Evolutionary conservation across 441 rosid genomes (phyloP).

Genomic region (Erodium texanum): DNA sequence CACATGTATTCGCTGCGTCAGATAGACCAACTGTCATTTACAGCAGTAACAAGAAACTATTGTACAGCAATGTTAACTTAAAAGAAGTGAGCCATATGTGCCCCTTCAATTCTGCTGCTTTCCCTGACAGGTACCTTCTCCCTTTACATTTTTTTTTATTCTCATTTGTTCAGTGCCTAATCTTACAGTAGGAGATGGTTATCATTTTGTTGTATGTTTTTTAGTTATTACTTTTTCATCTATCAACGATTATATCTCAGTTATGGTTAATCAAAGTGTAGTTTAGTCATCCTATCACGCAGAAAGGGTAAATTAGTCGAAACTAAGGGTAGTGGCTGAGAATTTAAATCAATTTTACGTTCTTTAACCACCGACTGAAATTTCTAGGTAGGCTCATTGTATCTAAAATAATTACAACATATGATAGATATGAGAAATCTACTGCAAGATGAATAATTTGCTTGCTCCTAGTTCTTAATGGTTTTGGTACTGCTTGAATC

Average conservation of each 20-base stretch:
- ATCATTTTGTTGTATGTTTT: background rate
- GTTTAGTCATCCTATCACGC: background rate
- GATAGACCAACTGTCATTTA: constrained; percentile 98
- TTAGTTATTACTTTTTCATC: background rate
- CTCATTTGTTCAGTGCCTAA: background rate
- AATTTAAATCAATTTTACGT: background rate
- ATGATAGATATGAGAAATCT: background rate
- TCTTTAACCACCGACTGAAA: background rate
- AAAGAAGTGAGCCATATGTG: constrained; percentile 99
- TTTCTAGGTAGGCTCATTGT: background rate
- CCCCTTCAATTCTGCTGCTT: constrained; percentile 96
- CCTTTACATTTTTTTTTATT: background rate
- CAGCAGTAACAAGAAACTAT: constrained; percentile 93
- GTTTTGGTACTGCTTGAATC: constrained; percentile 2
- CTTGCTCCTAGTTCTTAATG: background rate
- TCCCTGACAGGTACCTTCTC: constrained; percentile 71
- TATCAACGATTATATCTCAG: background rate
- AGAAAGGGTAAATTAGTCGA: background rate
- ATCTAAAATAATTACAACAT: background rate
- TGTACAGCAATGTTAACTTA: constrained; percentile 90
- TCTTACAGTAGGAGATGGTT: background rate
- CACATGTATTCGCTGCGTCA: constrained; percentile 96
- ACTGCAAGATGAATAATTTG: constrained; percentile 3
- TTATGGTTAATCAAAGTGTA: background rate
- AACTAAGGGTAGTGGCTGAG: background rate